These are phyloP conservation scores for Vaccinium macrocarpon DNA, from an alignment of 148 eudicot genomes.

Conservation along the genomic window DNA sequence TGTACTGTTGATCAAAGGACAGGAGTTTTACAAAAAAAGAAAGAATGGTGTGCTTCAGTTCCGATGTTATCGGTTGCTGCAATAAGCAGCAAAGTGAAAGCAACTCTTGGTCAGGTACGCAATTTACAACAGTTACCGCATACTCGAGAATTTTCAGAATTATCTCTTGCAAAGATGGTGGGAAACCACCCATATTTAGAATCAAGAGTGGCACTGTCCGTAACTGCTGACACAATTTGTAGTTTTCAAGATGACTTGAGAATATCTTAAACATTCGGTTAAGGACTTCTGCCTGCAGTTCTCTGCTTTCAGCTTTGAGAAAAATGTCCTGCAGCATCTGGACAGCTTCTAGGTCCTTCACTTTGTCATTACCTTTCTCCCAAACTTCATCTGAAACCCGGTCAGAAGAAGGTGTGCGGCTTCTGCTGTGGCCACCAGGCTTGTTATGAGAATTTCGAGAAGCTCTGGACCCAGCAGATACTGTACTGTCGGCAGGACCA, in stretches of 20 bases:
- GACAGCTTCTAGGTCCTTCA: slow-evolving; percentile 94
- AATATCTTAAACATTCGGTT: slow-evolving; percentile 96
- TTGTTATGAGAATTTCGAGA: slow-evolving; percentile 43
- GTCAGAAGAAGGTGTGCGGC: slow-evolving; percentile 59
- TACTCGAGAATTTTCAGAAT: slow-evolving; percentile 96
- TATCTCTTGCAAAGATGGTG: slow-evolving; percentile 76
- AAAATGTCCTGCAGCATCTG: slow-evolving; percentile 97
- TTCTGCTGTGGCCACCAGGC: slow-evolving; percentile 69
- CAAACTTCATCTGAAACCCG: slow-evolving; percentile 55
- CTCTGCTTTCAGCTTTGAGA: slow-evolving; percentile 81
- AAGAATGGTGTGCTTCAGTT: slow-evolving; percentile 72
- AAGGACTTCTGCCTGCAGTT: slow-evolving; percentile 90
- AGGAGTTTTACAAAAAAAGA: slow-evolving; percentile 89
- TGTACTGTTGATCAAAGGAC: slow-evolving; percentile 94
- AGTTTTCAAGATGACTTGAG: slow-evolving; percentile 94
- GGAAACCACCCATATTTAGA: slow-evolving; percentile 92
- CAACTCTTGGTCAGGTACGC: slow-evolving; percentile 96
- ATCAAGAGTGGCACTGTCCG: slow-evolving; percentile 94
- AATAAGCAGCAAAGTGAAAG: slow-evolving; percentile 95
- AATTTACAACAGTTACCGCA: slow-evolving; percentile 98
- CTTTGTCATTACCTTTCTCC: slow-evolving; percentile 74
- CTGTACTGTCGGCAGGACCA: slow-evolving; percentile 58
- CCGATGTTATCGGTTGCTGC: slow-evolving; percentile 80
- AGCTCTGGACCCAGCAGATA: slow-evolving; percentile 35
- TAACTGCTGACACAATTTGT: slow-evolving; percentile 86